Base-by-base conservation (phyloP, 1,284 basidiomycete genomes). In the Rhodotorula sp. region DNA sequence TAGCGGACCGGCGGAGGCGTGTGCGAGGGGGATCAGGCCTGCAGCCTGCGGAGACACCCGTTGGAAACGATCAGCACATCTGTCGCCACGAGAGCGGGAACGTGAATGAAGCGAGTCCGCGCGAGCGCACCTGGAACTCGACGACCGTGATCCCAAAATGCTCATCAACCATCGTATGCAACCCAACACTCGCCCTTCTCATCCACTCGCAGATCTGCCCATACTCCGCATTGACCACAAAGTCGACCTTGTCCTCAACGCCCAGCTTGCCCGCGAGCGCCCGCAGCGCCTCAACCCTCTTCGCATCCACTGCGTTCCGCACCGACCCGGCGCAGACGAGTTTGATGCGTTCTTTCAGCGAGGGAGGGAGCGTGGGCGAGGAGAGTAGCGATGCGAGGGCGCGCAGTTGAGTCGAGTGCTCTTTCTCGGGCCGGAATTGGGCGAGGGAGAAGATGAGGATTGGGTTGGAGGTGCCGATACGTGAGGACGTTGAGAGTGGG, bases 101-200 rank as follows among this genome's bases (percentile, higher is more conserved):
- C 19, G 8, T 9, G 27, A 30, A 9, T 5, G 46, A 6, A 10
- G 7, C 13, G 11, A 44, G 27, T 2, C 29, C 34, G 27, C 1
- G 11, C 27, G 7, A 3, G 29, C 86, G 67, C 63, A 90, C 93
- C 94, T 98, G 95, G 77, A 92, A 95, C 80, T 99, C 95, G 13
- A 99, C 95, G 27, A 99, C 86, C 76, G 94, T 96, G 79, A 99
- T 99, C 2, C 96, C 96, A 76, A 99, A 99, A 79, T 99, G 95
- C 80, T 99, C 96, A 78, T 99, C 94, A 1, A 94, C 87, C 95
- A 99, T 99, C 7, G 95, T 98, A 78, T 91, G 95, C 32, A 98
- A 79, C 0, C 96, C 95, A 8, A 97, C 85, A 68, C 88, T 90
- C 0, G 93, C 88, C 22, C 81, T 81, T 1, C 87, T 85, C 1